These are phyloP conservation scores for Phytophthora podocarpi DNA, from an alignment of 352 stramenopile genomes.

Conservation along the genomic window DNA sequence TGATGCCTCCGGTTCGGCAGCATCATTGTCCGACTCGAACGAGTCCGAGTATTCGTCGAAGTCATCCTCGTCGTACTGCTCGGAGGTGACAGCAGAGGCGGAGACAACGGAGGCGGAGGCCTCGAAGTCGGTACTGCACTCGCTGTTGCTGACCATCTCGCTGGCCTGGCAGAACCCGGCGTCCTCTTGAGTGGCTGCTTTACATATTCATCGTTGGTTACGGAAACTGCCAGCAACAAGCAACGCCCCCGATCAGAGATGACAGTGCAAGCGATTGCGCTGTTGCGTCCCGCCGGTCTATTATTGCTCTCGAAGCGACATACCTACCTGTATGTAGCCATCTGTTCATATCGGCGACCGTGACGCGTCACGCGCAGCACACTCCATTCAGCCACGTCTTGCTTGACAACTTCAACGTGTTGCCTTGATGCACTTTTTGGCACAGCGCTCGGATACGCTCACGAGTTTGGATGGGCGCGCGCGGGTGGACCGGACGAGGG, in stretches of 20 bases:
- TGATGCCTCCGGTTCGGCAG: background rate
- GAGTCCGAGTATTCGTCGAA: conserved; percentile 63
- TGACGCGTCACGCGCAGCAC: conserved; percentile 20
- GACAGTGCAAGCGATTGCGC: no score
- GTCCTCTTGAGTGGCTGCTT: background rate
- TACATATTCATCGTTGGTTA: conserved; percentile 9
- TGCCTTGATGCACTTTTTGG: conserved; percentile 3
- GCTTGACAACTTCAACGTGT: conserved; percentile 19
- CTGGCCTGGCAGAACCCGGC: background rate
- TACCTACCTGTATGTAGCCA: no score
- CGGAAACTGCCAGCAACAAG: background rate
- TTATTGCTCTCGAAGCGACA: no score
- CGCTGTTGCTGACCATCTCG: conserved; percentile 14
- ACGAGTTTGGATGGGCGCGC: conserved; percentile 17
- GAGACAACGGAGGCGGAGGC: conserved; percentile 7
- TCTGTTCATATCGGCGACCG: background rate
- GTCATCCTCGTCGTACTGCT: conserved; percentile 46
- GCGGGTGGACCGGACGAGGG: conserved; percentile 14
- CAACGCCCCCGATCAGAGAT: background rate
- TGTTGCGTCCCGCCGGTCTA: no score
- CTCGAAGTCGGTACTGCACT: conserved; percentile 27
- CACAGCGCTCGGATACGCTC: conserved; percentile 2
- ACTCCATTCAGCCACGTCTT: conserved; percentile 5
- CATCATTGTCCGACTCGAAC: conserved; percentile 45
- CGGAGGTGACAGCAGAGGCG: background rate